Evolutionary conservation across 306 rosid species (phyloP).

Genomic region (Castanea mollissima): DNA sequence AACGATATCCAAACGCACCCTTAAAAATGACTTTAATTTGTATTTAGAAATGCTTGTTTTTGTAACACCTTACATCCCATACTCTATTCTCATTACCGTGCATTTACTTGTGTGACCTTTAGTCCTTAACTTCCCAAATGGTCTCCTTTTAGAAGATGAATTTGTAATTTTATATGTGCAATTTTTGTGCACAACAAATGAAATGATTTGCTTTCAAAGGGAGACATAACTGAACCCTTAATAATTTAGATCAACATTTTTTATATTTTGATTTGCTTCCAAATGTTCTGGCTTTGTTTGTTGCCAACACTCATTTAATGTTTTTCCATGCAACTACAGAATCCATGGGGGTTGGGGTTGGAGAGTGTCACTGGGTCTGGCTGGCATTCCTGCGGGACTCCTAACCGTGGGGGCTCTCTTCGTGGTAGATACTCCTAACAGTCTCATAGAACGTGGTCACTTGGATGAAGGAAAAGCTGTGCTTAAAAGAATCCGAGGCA

Average conservation of each 20-base stretch:
- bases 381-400: constrained; percentile 72
- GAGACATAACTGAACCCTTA: too few relatives aligned
- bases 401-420: constrained; percentile 67
- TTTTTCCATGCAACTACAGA: constrained; percentile 29
- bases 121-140: neutral
- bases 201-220: too few relatives aligned
- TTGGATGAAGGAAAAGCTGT: constrained; percentile 72
- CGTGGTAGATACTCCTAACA: constrained; percentile 89
- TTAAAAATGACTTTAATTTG: too few relatives aligned
- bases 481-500: constrained; percentile 67
- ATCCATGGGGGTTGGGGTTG: constrained; percentile 90
- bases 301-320: neutral
- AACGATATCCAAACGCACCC: too few relatives aligned
- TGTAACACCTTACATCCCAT: too few relatives aligned
- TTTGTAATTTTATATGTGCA: neutral
- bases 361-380: constrained; percentile 85
- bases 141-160: neutral
- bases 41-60: too few relatives aligned
- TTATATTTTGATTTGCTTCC: neutral
- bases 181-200: too few relatives aligned
- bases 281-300: neutral
- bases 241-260: too few relatives aligned
- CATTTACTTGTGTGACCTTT: neutral
- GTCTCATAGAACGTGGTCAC: constrained; percentile 80
- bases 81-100: too few relatives aligned